These are phyloP conservation scores for Zea mays DNA, from an alignment of 176 grass and related monocot genomes.

Conservation along the genomic window Zm-B73-REFERENCE-NAM-5.0 NC_050105.1:98397001-98397500, in stretches of 20 bases:
- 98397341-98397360: conserved; percentile 67
- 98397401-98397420: neutral
- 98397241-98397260: neutral
- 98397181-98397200: neutral
- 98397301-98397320: conserved; percentile 66
- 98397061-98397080: neutral
- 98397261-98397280: conserved; percentile 22
- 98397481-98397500: no score
- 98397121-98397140: neutral
- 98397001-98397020: neutral
- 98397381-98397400: neutral
- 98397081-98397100: neutral
- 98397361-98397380: conserved; percentile 56
- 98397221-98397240: neutral
- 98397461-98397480: no score
- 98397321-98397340: conserved; percentile 74
- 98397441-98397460: no score
- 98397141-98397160: neutral
- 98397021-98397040: neutral
- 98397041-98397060: neutral
- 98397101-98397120: neutral
- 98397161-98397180: neutral
- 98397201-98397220: neutral
- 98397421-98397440: neutral
- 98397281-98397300: conserved; percentile 84